These are phyloP conservation scores for Eucalyptus erythrocorys DNA, from an alignment of 345 rosid species.

Conservation along the genomic window DNA sequence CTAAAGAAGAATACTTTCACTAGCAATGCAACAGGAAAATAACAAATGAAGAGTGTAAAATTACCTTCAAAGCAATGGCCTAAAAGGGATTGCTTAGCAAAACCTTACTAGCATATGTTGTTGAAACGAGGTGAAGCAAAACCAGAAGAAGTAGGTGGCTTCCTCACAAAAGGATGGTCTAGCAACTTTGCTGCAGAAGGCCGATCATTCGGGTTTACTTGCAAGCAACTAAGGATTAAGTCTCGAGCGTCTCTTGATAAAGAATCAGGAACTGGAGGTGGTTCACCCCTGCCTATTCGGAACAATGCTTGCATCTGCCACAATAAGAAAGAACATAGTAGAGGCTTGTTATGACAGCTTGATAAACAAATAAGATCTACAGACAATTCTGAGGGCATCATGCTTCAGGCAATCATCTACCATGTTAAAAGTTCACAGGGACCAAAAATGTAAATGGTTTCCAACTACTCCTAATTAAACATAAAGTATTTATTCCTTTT, in stretches of 20 bases:
- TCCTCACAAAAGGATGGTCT: constrained; percentile 5
- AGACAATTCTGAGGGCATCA: background rate
- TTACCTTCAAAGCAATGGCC: background rate
- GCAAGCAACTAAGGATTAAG: constrained; percentile 3
- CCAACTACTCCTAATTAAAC: background rate
- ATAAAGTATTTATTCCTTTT: background rate
- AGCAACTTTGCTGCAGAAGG: background rate
- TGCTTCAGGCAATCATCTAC: background rate
- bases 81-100: background rate
- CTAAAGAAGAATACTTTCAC: background rate
- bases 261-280: background rate
- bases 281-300: background rate
- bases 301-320: constrained; percentile 2
- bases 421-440: background rate
- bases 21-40: background rate
- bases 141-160: background rate
- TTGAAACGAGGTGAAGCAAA: background rate
- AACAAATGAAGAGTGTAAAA: background rate
- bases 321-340: background rate
- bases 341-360: background rate
- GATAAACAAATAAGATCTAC: background rate
- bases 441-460: background rate
- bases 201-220: background rate
- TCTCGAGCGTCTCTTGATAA: background rate
- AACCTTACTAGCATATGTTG: background rate